Conservation (phyloP, 495 filamentous ascomycete genomes). For the Aspergillus mulundensis region DNA sequence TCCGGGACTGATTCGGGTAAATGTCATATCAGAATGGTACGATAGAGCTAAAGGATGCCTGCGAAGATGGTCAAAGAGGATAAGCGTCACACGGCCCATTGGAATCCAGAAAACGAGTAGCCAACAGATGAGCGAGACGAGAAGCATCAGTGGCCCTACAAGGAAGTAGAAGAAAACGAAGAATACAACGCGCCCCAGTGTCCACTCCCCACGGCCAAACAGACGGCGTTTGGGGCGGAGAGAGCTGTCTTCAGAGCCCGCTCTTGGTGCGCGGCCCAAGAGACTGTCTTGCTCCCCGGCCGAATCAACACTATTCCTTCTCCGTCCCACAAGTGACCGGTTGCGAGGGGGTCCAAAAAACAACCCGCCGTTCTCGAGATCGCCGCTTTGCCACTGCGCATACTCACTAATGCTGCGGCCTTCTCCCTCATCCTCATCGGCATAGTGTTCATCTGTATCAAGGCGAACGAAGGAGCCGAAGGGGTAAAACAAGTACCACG, state of each 20-base stretch:
- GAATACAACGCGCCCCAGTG: slow-evolving; percentile 86
- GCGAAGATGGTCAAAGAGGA: slow-evolving; percentile 87
- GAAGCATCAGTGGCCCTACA: slow-evolving; percentile 80
- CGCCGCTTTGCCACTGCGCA: slow-evolving; percentile 97
- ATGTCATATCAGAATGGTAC: slow-evolving; percentile 82
- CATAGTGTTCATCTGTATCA: slow-evolving; percentile 88
- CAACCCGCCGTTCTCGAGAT: slow-evolving; percentile 88
- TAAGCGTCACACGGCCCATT: slow-evolving; percentile 92
- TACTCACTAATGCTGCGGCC: slow-evolving; percentile 99
- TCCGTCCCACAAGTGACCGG: slow-evolving; percentile 82
- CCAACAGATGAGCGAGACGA: slow-evolving; percentile 89
- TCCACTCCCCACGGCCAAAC: slow-evolving; percentile 97
- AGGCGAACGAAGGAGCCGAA: slow-evolving; percentile 95
- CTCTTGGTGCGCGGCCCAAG: slow-evolving; percentile 62
- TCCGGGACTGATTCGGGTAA: slow-evolving; percentile 61
- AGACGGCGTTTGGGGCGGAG: slow-evolving; percentile 76
- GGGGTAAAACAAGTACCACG: slow-evolving; percentile 87
- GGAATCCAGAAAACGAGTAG: slow-evolving; percentile 96
- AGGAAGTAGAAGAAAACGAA: slow-evolving; percentile 96
- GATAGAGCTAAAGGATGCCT: slow-evolving; percentile 88
- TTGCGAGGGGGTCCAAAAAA: slow-evolving; percentile 86
- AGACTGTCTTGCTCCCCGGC: slow-evolving; percentile 85
- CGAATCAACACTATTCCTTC: slow-evolving; percentile 84
- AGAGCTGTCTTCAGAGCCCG: slow-evolving; percentile 45
- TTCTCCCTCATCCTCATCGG: slow-evolving; percentile 96